Conservation (phyloP, 2,329 filamentous ascomycete genomes). For the Pyricularia grisea region DNA sequence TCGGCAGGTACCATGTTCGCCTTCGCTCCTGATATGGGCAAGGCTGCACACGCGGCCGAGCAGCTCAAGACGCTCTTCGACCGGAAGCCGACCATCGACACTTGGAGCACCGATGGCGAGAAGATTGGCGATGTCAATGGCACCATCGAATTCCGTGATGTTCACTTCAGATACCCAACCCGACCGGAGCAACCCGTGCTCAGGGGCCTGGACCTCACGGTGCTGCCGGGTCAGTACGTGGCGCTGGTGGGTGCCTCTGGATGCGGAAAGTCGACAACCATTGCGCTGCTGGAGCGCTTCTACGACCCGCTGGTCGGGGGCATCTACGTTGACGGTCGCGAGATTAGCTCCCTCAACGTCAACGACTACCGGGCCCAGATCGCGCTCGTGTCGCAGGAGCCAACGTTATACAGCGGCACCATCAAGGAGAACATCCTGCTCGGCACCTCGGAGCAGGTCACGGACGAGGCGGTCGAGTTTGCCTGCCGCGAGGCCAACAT, state of each 20-base stretch:
- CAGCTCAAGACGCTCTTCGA: slow-evolving; percentile 81
- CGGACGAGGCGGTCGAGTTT: slow-evolving; percentile 63
- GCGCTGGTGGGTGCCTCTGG: slow-evolving; percentile 91
- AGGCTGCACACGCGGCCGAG: slow-evolving; percentile 75
- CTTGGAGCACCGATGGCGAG: slow-evolving; percentile 66
- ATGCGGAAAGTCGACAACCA: slow-evolving; percentile 90
- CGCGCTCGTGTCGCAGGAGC: slow-evolving; percentile 87
- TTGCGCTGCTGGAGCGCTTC: slow-evolving; percentile 85
- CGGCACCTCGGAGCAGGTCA: slow-evolving; percentile 50
- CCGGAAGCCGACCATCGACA: slow-evolving; percentile 70
- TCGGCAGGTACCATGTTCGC: slow-evolving; percentile 84
- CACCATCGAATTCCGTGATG: slow-evolving; percentile 78
- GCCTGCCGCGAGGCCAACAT: slow-evolving; percentile 89
- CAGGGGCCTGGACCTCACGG: slow-evolving; percentile 65
- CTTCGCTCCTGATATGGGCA: slow-evolving; percentile 87
- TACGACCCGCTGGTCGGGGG: slow-evolving; percentile 80
- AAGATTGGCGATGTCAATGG: slow-evolving; percentile 53
- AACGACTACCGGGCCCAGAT: slow-evolving; percentile 78
- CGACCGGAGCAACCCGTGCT: slow-evolving; percentile 88
- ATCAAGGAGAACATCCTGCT: slow-evolving; percentile 86
- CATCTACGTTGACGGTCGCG: slow-evolving; percentile 72
- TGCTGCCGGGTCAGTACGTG: slow-evolving; percentile 72
- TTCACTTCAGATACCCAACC: slow-evolving; percentile 91
- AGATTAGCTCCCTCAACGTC: slow-evolving; percentile 73
- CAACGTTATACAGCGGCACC: slow-evolving; percentile 78